A percentile compares a stretch with the other conserved stretches of the same genome.
These are phyloP conservation scores for Cryptococcus deneoformans DNA, from an alignment of 1,284 basidiomycete genomes.

Conservation along the genomic window DNA sequence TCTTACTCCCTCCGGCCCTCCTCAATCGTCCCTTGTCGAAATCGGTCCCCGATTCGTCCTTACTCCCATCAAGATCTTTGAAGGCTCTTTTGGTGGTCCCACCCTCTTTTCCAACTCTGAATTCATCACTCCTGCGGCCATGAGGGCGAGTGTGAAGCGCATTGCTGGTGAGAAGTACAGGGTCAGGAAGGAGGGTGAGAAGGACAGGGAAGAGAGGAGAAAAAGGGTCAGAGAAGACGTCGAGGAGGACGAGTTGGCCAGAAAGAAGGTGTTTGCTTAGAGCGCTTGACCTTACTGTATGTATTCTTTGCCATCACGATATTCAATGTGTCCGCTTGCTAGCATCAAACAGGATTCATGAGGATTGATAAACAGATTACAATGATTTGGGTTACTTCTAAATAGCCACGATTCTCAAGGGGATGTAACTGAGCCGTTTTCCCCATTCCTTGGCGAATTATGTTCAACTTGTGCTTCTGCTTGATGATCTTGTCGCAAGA, in stretches of 20 bases:
- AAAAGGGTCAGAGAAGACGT: slow-evolving; percentile 59
- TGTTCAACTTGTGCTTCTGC: background rate
- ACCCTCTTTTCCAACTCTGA: slow-evolving; percentile 97
- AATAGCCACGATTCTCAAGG: background rate
- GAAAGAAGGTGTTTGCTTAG: slow-evolving; percentile 83
- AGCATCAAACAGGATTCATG: background rate
- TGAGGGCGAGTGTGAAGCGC: slow-evolving; percentile 68
- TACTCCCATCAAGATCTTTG: slow-evolving; percentile 97
- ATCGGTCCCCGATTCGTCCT: slow-evolving; percentile 98
- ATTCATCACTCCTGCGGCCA: slow-evolving; percentile 83
- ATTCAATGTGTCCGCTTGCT: background rate
- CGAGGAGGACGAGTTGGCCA: slow-evolving; percentile 75
- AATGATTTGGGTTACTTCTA: no score
- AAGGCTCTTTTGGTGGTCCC: slow-evolving; percentile 92
- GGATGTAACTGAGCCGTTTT: background rate
- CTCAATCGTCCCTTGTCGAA: slow-evolving; percentile 72
- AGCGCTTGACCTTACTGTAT: slow-evolving; percentile 1
- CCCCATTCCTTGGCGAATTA: background rate
- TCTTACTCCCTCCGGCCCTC: slow-evolving; percentile 53
- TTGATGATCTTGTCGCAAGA: background rate
- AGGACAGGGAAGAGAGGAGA: slow-evolving; percentile 64
- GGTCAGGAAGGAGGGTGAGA: slow-evolving; percentile 71
- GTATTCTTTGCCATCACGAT: slow-evolving; percentile 1
- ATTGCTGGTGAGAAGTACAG: slow-evolving; percentile 78
- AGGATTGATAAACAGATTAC: background rate